Base-by-base conservation (phyloP, 2,329 filamentous ascomycete genomes). In the Fusarium xylarioides region DNA sequence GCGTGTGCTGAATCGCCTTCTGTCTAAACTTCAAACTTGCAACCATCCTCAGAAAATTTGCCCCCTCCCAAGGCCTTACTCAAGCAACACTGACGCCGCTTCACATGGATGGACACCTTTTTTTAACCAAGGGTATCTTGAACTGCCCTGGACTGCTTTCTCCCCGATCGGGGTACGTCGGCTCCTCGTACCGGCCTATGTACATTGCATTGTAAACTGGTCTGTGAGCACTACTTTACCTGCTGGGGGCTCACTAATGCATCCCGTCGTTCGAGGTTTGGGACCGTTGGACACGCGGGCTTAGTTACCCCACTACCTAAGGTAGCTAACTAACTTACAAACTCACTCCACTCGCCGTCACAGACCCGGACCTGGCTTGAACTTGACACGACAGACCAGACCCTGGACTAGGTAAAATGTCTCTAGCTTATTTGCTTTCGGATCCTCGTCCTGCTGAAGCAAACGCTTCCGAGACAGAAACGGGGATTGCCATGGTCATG, bases 331-430 rank as follows among this genome's bases (percentile, higher is more conserved):
- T 54, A 72, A 70, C 35, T 60, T 62, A 50, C 47, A 44, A 63
- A 66, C 58, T 68, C 70, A 74, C 73, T 75, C 73, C 64, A 64
- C 61, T 58, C 46, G 43, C 70, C 56, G 68, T 76, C 60, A 65
- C 70, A 76, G 66, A 72, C 74, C 71, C 40, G 58, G 71, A 73
- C 74, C 71, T 76, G 63, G 73, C 73, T 75, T 58, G 68, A 70
- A 66, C 53, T 54, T 63, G 65, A 63, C 52, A 58, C 55, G 71
- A 72, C 68, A 69, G 53, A 70, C 58, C 60, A 66, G 69, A 66
- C 63, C 71, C 71, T 70, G 68, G 63, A 61, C 68, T 65, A 68
- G 57, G 64, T 57, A 63, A 66, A 66, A 66, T 74, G 60, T 74
- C 64, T 72, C 68, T 70, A 74, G 64, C 60, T 71, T 55, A 49